Evolutionary conservation across 2,329 filamentous ascomycete species (phyloP).

Genomic region (Cladosporium sp.): DNA sequence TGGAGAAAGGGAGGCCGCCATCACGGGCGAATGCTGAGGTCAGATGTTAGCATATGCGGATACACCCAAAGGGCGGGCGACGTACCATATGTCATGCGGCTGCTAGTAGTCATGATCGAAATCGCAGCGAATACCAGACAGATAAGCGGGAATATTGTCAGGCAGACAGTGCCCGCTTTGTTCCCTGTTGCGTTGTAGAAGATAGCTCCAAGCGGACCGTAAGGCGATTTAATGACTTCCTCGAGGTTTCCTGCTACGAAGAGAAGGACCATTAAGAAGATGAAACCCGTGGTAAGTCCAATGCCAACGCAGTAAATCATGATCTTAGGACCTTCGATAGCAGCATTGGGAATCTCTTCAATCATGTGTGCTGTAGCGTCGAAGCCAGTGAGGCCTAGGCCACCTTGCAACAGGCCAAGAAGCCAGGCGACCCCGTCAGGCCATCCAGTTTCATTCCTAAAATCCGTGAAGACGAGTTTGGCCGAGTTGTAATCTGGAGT

Average conservation of each 20-base stretch:
- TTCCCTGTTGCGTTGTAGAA: conserved; percentile 38
- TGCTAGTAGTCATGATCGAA: conserved; percentile 40
- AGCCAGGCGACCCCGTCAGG: conserved; percentile 44
- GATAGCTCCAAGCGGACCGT: conserved; percentile 38
- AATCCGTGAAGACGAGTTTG: conserved; percentile 65
- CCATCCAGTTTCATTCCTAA: conserved; percentile 59
- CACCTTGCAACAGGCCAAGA: conserved; percentile 43
- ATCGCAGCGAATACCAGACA: conserved; percentile 39
- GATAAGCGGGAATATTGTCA: conserved; percentile 39
- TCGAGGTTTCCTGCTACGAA: conserved; percentile 38
- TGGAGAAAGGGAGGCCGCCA: conserved; percentile 37
- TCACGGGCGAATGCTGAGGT: conserved; percentile 38
- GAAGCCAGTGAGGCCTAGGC: conserved; percentile 47
- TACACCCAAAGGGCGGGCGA: neutral
- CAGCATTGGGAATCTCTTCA: conserved; percentile 40
- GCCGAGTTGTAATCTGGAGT: conserved; percentile 65
- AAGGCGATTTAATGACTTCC: conserved; percentile 34
- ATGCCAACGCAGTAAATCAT: conserved; percentile 39
- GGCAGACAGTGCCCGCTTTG: conserved; percentile 36
- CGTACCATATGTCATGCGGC: conserved; percentile 37
- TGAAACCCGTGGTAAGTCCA: conserved; percentile 38
- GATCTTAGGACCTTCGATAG: conserved; percentile 35
- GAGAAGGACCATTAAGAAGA: conserved; percentile 39
- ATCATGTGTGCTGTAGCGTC: conserved; percentile 55
- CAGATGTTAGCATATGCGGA: neutral